Evolutionary conservation across 306 rosid species (phyloP).

Genomic region (apple (Malus domestica)): DNA sequence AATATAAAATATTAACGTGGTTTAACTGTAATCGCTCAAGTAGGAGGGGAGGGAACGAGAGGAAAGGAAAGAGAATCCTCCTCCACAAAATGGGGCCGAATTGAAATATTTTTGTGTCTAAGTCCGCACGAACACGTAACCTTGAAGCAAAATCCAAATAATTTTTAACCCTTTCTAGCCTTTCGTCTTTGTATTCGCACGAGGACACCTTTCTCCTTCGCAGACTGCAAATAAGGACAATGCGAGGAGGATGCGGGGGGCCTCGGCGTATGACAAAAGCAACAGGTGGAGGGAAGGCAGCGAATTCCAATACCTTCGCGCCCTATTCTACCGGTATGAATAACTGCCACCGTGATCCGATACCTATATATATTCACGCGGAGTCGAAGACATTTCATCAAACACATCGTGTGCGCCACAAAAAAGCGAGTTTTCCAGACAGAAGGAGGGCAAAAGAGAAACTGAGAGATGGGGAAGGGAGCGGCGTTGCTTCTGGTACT

Average conservation of each 20-base stretch:
- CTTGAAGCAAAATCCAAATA: too few relatives aligned
- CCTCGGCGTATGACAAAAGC: neutral
- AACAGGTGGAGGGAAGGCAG: neutral
- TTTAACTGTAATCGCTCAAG: rapidly evolving
- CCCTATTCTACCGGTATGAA: neutral
- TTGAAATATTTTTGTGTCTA: too few relatives aligned
- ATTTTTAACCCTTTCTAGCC: too few relatives aligned
- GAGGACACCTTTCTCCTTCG: neutral
- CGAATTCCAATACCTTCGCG: neutral
- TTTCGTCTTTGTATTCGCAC: neutral
- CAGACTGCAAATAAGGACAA: neutral
- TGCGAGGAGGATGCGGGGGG: neutral
- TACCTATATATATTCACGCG: neutral
- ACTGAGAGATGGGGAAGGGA: neutral
- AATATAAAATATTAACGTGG: too few relatives aligned
- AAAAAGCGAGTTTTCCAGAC: neutral
- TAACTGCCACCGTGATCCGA: neutral
- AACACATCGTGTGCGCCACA: neutral
- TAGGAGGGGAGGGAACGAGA: rapidly evolving
- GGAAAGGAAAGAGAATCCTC: rapidly evolving
- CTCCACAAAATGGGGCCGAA: too few relatives aligned
- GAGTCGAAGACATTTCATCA: neutral
- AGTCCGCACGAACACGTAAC: too few relatives aligned
- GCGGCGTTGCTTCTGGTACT: neutral
- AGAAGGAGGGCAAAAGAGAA: neutral